Evolutionary conservation across 495 filamentous ascomycete species (phyloP).

Genomic region (Echria macrotheca): DNA sequence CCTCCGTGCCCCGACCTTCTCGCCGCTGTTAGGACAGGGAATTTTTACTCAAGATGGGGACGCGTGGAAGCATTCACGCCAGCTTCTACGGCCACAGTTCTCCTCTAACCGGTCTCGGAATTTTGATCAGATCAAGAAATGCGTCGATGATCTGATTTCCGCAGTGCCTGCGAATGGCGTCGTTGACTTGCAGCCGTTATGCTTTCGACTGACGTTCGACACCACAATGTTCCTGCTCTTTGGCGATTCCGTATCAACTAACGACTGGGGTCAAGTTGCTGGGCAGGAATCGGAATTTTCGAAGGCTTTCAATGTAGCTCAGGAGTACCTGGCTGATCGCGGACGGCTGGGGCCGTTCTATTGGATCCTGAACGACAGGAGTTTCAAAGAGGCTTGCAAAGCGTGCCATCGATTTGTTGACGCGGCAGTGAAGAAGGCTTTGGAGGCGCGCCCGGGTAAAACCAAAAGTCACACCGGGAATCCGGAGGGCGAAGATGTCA

Average conservation of each 20-base stretch:
- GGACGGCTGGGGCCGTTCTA: background rate
- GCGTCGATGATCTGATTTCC: constrained; percentile 27
- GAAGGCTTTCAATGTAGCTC: constrained; percentile 25
- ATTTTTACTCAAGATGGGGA: constrained; percentile 52
- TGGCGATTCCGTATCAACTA: constrained; percentile 33
- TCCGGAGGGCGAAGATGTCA: constrained; percentile 17
- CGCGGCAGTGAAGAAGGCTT: constrained; percentile 37
- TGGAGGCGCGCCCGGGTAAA: constrained; percentile 28
- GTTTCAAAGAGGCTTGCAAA: constrained; percentile 12
- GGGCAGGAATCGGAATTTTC: constrained; percentile 2
- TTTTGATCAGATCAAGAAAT: constrained; percentile 37
- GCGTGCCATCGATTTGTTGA: constrained; percentile 24
- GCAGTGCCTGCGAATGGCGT: constrained; percentile 23
- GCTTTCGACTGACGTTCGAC: constrained; percentile 46
- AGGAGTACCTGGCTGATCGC: background rate
- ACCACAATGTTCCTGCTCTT: constrained; percentile 44
- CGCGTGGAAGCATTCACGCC: constrained; percentile 50
- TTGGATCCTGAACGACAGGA: background rate
- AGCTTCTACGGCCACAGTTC: constrained; percentile 53
- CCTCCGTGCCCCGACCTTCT: constrained; percentile 26
- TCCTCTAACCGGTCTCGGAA: constrained; percentile 22
- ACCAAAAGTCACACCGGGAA: constrained; percentile 23
- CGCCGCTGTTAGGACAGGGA: constrained; percentile 44
- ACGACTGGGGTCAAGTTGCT: background rate
- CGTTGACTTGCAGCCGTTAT: constrained; percentile 46